A percentile compares a stretch with the other conserved stretches of the same genome.
Conservation (phyloP, 768 basidiomycete genomes). For the Termitomyces sp. region DNA sequence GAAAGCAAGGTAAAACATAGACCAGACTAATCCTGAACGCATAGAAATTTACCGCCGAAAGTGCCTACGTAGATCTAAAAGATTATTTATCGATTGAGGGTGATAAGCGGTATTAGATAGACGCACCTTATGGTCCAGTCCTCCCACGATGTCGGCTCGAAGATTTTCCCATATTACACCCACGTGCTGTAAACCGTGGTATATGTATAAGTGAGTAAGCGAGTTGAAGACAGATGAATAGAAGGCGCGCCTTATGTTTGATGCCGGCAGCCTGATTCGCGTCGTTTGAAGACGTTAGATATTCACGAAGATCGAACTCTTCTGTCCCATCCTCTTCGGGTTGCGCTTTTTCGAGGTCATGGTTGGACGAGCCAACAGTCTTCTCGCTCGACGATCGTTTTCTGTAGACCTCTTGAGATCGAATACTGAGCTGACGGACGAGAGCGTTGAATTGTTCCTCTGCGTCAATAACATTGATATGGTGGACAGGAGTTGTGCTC, state of each 20-base stretch:
- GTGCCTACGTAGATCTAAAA: slow-evolving; percentile 51
- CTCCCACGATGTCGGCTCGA: slow-evolving; percentile 55
- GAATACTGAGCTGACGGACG: slow-evolving; percentile 33
- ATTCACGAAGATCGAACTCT: slow-evolving; percentile 61
- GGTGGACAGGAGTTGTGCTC: slow-evolving; percentile 16
- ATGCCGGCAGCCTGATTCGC: slow-evolving; percentile 61
- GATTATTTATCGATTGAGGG: background rate
- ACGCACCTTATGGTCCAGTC: slow-evolving; percentile 48
- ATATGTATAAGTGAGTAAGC: background rate
- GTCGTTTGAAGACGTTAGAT: slow-evolving; percentile 61
- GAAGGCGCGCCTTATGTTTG: slow-evolving; percentile 45
- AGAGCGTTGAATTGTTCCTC: slow-evolving; percentile 53
- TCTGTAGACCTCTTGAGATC: slow-evolving; percentile 17
- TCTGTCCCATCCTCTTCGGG: slow-evolving; percentile 21
- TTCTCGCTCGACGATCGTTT: slow-evolving; percentile 19
- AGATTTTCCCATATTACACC: slow-evolving; percentile 73
- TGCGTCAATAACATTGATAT: slow-evolving; percentile 46
- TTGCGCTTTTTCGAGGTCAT: slow-evolving; percentile 36
- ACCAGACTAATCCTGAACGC: background rate
- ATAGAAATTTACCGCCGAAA: slow-evolving; percentile 46
- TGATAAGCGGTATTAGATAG: background rate
- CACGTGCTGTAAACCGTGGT: slow-evolving; percentile 40
- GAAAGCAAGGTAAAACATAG: background rate
- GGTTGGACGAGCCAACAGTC: slow-evolving; percentile 34
- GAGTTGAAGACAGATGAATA: background rate